Conservation (phyloP, 1,284 basidiomycete genomes). For the Naganishia sp. region DNA sequence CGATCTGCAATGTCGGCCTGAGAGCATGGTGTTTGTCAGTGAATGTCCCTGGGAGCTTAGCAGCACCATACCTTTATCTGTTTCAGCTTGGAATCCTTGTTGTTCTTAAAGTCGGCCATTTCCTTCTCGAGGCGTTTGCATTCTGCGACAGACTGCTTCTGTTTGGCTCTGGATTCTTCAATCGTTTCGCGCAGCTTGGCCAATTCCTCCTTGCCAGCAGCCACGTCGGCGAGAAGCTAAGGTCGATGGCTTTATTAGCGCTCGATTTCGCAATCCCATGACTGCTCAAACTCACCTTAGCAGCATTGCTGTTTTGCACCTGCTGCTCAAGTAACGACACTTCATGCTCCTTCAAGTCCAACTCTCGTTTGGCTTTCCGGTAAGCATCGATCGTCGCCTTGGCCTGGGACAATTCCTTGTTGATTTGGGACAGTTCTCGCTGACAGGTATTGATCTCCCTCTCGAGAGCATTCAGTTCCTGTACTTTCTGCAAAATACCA, state of each 20-base stretch:
- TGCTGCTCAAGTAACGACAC: constrained; percentile 80
- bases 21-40: not conserved
- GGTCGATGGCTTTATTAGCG: not conserved
- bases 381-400: constrained; percentile 68
- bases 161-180: constrained; percentile 69
- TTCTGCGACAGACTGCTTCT: constrained; percentile 73
- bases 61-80: constrained; percentile 75
- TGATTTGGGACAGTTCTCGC: constrained; percentile 60
- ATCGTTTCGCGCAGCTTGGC: constrained; percentile 67
- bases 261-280: not conserved
- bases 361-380: constrained; percentile 66
- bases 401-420: constrained; percentile 62
- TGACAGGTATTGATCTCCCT: constrained; percentile 63
- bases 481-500: constrained; percentile 80
- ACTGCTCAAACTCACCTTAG: constrained; percentile 60
- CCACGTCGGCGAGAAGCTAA: constrained; percentile 80
- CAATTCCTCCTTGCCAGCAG: constrained; percentile 69
- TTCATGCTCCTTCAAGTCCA: constrained; percentile 89
- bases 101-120: constrained; percentile 97
- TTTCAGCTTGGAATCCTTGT: constrained; percentile 95
- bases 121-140: constrained; percentile 87
- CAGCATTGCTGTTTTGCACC: constrained; percentile 83
- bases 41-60: not conserved
- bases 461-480: constrained; percentile 71
- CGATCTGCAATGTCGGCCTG: constrained; percentile 76